Conservation (phyloP, 1,284 basidiomycete species). For the Melampsora abietis-canadensis region DNA sequence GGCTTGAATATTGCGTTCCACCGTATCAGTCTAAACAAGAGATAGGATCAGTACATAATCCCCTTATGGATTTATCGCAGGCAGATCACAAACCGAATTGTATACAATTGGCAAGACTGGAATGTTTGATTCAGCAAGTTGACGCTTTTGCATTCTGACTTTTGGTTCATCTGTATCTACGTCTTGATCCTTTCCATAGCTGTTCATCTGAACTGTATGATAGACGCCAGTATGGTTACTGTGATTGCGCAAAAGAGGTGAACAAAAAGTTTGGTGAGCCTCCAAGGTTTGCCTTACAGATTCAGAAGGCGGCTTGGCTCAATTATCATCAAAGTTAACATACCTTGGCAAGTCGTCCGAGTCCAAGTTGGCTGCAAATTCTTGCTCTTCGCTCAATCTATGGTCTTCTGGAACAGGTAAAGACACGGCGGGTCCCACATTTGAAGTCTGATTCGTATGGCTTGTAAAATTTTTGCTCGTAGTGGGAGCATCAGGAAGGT, state of each 20-base stretch:
- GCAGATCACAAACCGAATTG: conserved; percentile 28
- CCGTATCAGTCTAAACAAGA: conserved; percentile 16
- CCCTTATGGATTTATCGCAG: background rate
- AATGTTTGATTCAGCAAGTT: background rate
- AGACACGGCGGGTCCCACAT: too few relatives aligned
- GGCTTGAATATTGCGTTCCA: conserved; percentile 27
- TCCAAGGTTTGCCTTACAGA: background rate
- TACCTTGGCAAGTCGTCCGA: background rate
- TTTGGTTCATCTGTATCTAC: background rate
- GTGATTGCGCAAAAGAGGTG: too few relatives aligned
- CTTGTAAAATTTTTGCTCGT: background rate
- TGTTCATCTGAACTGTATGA: background rate
- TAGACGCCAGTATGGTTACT: too few relatives aligned
- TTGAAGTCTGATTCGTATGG: background rate
- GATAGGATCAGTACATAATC: background rate
- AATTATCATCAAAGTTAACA: background rate
- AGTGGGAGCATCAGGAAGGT: too few relatives aligned
- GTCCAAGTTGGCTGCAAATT: background rate
- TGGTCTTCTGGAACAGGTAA: background rate
- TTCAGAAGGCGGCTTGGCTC: background rate
- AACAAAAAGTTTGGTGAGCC: background rate
- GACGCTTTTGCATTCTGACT: conserved; percentile 4
- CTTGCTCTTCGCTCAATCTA: background rate
- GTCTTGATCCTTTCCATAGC: background rate
- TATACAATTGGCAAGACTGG: conserved; percentile 21